Evolutionary conservation across 1,284 basidiomycete genomes (phyloP).

Genomic region (Schizopora paradoxa): DNA sequence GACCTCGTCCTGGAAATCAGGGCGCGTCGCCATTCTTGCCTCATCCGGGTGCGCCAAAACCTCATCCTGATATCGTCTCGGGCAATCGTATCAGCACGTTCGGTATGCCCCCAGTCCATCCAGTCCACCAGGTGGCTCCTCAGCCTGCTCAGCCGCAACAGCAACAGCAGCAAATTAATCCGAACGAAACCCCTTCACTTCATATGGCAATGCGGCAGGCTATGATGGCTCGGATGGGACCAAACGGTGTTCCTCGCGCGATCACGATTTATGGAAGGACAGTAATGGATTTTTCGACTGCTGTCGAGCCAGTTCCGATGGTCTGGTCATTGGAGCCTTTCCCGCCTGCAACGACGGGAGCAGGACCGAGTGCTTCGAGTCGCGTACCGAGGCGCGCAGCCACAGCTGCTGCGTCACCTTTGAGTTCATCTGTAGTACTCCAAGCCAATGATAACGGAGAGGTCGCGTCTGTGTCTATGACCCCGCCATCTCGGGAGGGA

Average conservation of each 20-base stretch:
- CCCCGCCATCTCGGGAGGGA: slow-evolving; percentile 20
- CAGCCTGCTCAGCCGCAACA: slow-evolving; percentile 28
- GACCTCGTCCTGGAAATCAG: slow-evolving; percentile 19
- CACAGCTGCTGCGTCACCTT: slow-evolving; percentile 7
- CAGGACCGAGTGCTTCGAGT: slow-evolving; percentile 1
- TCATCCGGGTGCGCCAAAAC: slow-evolving; percentile 68
- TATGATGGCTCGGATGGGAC: slow-evolving; percentile 21
- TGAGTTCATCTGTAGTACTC: no score
- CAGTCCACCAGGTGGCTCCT: slow-evolving; percentile 10
- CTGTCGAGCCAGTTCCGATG: slow-evolving; percentile 61
- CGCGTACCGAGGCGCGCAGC: slow-evolving; percentile 13
- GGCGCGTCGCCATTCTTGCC: slow-evolving; percentile 68
- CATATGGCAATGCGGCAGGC: slow-evolving; percentile 26
- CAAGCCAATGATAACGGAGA: slow-evolving; percentile 6
- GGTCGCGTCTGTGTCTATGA: slow-evolving; percentile 1
- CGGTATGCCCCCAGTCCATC: slow-evolving; percentile 15
- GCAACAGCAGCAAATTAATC: not conserved
- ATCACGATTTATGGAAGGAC: slow-evolving; percentile 62
- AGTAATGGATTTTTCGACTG: slow-evolving; percentile 44
- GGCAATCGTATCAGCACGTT: slow-evolving; percentile 25
- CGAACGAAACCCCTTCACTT: slow-evolving; percentile 15
- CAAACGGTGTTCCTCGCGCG: slow-evolving; percentile 24
- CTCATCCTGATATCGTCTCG: slow-evolving; percentile 36
- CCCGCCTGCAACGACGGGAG: slow-evolving; percentile 10
- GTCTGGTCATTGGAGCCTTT: slow-evolving; percentile 55